Conservation (phyloP, 1,139 yeast species). For the Debaryomyces sp. region DNA sequence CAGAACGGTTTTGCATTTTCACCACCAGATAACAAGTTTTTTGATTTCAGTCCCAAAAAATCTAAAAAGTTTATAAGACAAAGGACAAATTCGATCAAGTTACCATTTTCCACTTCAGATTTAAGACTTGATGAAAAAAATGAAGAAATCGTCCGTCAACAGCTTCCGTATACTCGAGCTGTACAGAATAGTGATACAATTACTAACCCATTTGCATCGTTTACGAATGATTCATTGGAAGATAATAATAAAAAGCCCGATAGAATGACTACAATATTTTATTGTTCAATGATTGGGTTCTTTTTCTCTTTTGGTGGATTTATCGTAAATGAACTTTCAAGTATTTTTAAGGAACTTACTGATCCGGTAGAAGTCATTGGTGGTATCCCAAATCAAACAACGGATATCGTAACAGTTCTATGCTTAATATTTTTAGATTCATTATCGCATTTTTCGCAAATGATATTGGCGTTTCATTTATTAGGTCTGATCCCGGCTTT, state of each 20-base stretch:
- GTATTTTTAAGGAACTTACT: slow-evolving; percentile 13
- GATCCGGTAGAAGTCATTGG: slow-evolving; percentile 18
- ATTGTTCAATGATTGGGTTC: slow-evolving; percentile 40
- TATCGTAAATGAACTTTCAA: slow-evolving; percentile 31
- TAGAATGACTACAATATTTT: slow-evolving; percentile 41
- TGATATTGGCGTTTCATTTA: slow-evolving; percentile 39
- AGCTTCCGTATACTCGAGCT: slow-evolving; percentile 14
- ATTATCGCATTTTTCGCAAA: slow-evolving; percentile 39
- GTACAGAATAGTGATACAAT: slow-evolving; percentile 21
- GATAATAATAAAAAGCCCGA: slow-evolving; percentile 32
- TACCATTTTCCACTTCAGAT: slow-evolving; percentile 42
- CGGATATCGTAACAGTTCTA: slow-evolving; percentile 26
- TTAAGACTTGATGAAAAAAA: slow-evolving; percentile 29
- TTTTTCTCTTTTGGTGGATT: slow-evolving; percentile 36
- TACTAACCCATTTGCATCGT: slow-evolving; percentile 26
- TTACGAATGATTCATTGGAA: slow-evolving; percentile 20
- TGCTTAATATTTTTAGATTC: slow-evolving; percentile 33
- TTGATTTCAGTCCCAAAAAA: slow-evolving; percentile 1
- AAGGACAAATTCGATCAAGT: slow-evolving; percentile 26
- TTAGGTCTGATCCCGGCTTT: slow-evolving; percentile 44
- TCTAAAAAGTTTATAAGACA: slow-evolving; percentile 23
- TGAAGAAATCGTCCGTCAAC: slow-evolving; percentile 13
- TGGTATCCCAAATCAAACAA: slow-evolving; percentile 13
- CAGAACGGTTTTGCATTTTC: slow-evolving; percentile 5
- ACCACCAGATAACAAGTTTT: slow-evolving; percentile 6